Evolutionary conservation across 164 flowering plant species (phyloP).

Genomic region (Magnolia officinalis): DNA sequence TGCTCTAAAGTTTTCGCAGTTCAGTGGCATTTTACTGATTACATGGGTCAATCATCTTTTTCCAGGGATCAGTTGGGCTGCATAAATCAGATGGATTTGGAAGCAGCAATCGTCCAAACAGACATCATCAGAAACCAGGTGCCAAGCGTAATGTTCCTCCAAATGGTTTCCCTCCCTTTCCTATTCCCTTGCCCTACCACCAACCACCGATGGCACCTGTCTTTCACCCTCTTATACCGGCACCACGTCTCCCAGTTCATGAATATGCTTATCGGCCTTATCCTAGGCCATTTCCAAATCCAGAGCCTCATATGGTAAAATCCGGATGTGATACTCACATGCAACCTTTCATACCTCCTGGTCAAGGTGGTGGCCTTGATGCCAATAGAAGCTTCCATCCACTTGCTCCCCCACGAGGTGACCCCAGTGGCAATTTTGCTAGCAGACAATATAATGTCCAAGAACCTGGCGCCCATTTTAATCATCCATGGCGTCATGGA

Average conservation of each 20-base stretch:
- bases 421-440: constrained; percentile 38
- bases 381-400: constrained; percentile 39
- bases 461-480: constrained; percentile 50
- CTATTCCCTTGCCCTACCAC: constrained; percentile 46
- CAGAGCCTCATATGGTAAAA: constrained; percentile 39
- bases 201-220: constrained; percentile 50
- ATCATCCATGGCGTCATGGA: constrained; percentile 48
- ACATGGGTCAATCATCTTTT: not conserved
- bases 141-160: constrained; percentile 48
- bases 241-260: constrained; percentile 48
- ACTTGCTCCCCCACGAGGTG: constrained; percentile 39
- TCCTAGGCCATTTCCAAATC: constrained; percentile 44
- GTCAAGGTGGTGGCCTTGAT: constrained; percentile 37
- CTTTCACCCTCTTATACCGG: constrained; percentile 49
- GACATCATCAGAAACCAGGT: constrained; percentile 53
- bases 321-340: constrained; percentile 42
- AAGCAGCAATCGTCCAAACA: constrained; percentile 37
- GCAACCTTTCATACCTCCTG: constrained; percentile 52
- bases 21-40: not conserved
- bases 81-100: constrained; percentile 46
- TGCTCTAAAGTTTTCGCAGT: too few relatives aligned
- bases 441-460: constrained; percentile 50
- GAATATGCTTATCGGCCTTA: constrained; percentile 58
- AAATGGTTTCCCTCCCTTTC: constrained; percentile 50
- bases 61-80: constrained; percentile 44